Evolutionary conservation across 2,329 filamentous ascomycete genomes (phyloP), one percentile per base, ranked within the genome.

Genomic region (Aspergillus phoenicis): DNA sequence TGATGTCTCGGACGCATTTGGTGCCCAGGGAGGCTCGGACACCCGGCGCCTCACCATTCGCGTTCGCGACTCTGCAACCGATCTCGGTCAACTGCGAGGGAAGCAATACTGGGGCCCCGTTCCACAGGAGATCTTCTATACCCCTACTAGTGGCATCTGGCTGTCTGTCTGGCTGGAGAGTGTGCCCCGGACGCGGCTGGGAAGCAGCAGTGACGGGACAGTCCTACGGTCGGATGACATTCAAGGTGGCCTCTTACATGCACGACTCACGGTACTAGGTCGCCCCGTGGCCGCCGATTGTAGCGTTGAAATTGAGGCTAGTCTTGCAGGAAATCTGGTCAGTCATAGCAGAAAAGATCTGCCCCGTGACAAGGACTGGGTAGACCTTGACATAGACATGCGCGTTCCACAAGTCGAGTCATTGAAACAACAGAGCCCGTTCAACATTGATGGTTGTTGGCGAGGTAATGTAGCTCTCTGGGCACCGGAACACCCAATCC

Each of bases 71-170:
- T 89, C 87, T 0, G 84, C 87, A 0, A 84, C 83, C 61, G 87
- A 90, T 62, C 75, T 89, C 7, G 83, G 84, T 0, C 87, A 90
- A 71, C 88, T 86, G 1, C 80, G 88, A 33, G 88, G 88, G 0
- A 90, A 90, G 71, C 88, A 90, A 72, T 83, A 89, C 72, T 88
- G 89, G 75, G 83, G 82, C 0, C 73, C 82, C 1, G 77, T 77
- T 0, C 84, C 84, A 2, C 70, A 74, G 51, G 71, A 60, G 52
- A 91, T 91, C 57, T 91, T 89, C 72, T 91, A 91, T 69, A 86
- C 86, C 0, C 86, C 89, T 0, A 90, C 87, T 64, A 88, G 86
- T 17, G 89, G 89, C 1, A 91, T 91, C 62, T 91, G 89, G 89
- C 87, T 89, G 68, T 83, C 83, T n/a, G 88, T 91, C 0, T 91